Conservation (phyloP, 768 basidiomycete genomes). For the Calocybe gangraenosa region DNA sequence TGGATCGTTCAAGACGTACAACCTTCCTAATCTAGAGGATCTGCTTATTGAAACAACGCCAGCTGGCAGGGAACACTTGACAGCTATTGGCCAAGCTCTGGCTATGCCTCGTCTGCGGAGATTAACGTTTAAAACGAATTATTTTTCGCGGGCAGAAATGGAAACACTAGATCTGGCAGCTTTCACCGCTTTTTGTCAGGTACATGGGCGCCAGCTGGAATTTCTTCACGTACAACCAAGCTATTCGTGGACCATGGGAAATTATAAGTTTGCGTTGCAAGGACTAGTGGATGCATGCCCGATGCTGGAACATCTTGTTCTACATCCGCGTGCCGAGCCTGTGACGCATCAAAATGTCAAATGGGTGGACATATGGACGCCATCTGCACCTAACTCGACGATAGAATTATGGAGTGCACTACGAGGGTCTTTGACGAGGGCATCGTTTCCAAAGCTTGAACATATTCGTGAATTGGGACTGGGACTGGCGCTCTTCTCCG, state of each 20-base stretch:
- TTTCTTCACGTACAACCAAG: slow-evolving; percentile 10
- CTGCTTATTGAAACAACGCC: slow-evolving; percentile 6
- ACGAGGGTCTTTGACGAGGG: background rate
- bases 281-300: slow-evolving; percentile 6
- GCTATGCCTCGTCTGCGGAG: slow-evolving; percentile 8
- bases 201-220: slow-evolving; percentile 2
- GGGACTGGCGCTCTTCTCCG: slow-evolving; percentile 4
- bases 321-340: slow-evolving; percentile 3
- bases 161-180: background rate
- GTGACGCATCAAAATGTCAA: slow-evolving; percentile 7
- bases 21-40: slow-evolving; percentile 9
- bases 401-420: background rate
- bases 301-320: slow-evolving; percentile 11
- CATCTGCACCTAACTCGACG: background rate
- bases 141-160: background rate
- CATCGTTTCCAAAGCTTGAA: slow-evolving; percentile 4
- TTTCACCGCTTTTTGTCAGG: slow-evolving; percentile 4
- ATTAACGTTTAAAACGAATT: slow-evolving; percentile 4
- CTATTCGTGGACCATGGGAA: background rate
- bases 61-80: background rate
- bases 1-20: background rate
- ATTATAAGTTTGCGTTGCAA: slow-evolving; percentile 3
- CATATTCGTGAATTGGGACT: slow-evolving; percentile 4
- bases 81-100: background rate
- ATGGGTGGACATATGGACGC: slow-evolving; percentile 10